Evolutionary conservation across 1,284 basidiomycete genomes (phyloP).

Genomic region (Cutaneotrichosporon dermatis): DNA sequence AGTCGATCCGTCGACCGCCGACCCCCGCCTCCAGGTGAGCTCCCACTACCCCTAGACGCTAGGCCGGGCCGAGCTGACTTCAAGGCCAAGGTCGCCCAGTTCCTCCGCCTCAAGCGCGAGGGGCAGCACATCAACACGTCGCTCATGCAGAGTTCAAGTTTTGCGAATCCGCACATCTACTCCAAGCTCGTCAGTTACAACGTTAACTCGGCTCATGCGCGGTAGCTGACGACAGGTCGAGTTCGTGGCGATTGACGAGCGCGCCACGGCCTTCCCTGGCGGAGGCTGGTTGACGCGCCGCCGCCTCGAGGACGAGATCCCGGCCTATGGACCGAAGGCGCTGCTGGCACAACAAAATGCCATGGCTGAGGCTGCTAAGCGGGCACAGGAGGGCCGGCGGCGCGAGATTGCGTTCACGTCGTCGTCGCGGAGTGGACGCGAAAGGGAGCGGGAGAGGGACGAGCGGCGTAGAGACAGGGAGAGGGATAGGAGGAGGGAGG

Average conservation of each 20-base stretch:
- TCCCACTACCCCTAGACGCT: neutral
- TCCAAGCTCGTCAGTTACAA: slow-evolving; percentile 59
- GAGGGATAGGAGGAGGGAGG: slow-evolving; percentile 3
- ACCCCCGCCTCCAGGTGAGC: slow-evolving; percentile 61
- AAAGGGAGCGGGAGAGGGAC: slow-evolving; percentile 13
- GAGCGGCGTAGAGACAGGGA: slow-evolving; percentile 16
- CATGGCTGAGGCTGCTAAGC: slow-evolving; percentile 57
- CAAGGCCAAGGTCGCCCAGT: slow-evolving; percentile 74
- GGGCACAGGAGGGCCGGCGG: slow-evolving; percentile 56
- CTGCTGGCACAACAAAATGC: slow-evolving; percentile 55
- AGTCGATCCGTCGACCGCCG: slow-evolving; percentile 56
- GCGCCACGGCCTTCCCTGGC: slow-evolving; percentile 67
- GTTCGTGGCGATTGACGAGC: slow-evolving; percentile 83
- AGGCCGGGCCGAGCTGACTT: neutral
- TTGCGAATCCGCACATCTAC: slow-evolving; percentile 92
- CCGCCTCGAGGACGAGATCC: slow-evolving; percentile 24
- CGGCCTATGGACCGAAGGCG: slow-evolving; percentile 29
- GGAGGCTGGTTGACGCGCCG: slow-evolving; percentile 39
- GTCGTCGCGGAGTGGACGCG: slow-evolving; percentile 17
- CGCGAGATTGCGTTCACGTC: slow-evolving; percentile 58
- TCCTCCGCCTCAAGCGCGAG: slow-evolving; percentile 66
- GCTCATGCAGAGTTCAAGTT: slow-evolving; percentile 79
- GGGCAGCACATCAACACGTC: slow-evolving; percentile 88
- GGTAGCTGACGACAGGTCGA: slow-evolving; percentile 56
- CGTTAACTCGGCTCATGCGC: no score